A percentile compares a stretch with the other conserved stretches of the same genome.
Evolutionary conservation across 2,329 filamentous ascomycete genomes (phyloP).

Genomic region (Trichoderma arundinaceum): DNA sequence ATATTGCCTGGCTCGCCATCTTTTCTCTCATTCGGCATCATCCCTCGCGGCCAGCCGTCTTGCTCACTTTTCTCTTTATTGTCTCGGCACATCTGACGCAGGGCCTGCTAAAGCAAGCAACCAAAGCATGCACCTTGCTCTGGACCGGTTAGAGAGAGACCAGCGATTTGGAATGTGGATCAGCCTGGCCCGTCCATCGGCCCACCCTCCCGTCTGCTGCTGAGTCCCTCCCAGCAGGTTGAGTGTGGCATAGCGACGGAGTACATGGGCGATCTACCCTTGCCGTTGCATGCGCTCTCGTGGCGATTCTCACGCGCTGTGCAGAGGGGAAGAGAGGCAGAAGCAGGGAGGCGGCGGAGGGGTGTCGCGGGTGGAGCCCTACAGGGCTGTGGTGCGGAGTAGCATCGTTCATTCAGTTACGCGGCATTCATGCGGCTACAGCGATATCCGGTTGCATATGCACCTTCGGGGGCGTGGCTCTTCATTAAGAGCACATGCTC

Average conservation of each 20-base stretch:
- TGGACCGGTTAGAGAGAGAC: not conserved
- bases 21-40: constrained; percentile 8
- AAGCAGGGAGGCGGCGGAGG: not conserved
- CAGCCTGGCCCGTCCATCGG: constrained; percentile 15
- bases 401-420: constrained; percentile 23
- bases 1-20: not conserved
- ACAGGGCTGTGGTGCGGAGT: constrained; percentile 29
- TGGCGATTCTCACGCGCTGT: constrained; percentile 10
- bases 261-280: not conserved
- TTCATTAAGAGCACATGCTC: constrained; percentile 29
- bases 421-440: not conserved
- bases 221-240: too few species aligned
- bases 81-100: constrained; percentile 25
- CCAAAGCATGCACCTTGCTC: constrained; percentile 1
- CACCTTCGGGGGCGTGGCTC: constrained; percentile 23
- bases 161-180: constrained; percentile 21
- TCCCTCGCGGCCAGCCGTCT: not conserved
- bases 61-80: not conserved
- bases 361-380: constrained; percentile 14
- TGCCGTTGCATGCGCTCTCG: constrained; percentile 8
- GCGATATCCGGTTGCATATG: constrained; percentile 14
- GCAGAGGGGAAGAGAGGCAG: not conserved
- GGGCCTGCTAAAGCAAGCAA: constrained; percentile 7
- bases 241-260: not conserved
- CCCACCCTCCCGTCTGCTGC: constrained; percentile 24